These are phyloP conservation scores for Neurospora tetrasperma DNA, from an alignment of 495 filamentous ascomycete genomes.

Conservation along the genomic window DNA sequence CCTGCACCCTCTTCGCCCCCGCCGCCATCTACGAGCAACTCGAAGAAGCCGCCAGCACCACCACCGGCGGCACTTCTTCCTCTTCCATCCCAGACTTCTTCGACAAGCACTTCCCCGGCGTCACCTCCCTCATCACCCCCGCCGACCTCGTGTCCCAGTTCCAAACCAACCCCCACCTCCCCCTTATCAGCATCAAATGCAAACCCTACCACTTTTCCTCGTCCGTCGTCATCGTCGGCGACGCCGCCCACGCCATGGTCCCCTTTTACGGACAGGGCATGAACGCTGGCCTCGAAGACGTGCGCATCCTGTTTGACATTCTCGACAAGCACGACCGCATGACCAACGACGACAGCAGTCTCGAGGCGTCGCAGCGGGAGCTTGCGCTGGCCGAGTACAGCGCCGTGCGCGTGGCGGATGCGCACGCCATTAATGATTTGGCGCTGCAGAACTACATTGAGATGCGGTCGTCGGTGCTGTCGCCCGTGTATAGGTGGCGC, in stretches of 20 bases:
- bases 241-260: slow-evolving; percentile 95
- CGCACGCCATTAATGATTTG: slow-evolving; percentile 84
- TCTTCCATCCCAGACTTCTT: slow-evolving; percentile 58
- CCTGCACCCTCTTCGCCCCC: slow-evolving; percentile 86
- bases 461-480: slow-evolving; percentile 77
- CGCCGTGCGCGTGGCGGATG: slow-evolving; percentile 58
- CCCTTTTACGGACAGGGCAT: slow-evolving; percentile 90
- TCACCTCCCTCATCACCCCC: slow-evolving; percentile 68
- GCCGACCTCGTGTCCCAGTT: slow-evolving; percentile 62
- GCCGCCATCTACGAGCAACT: slow-evolving; percentile 48
- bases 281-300: slow-evolving; percentile 79
- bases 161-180: slow-evolving; percentile 70
- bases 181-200: slow-evolving; percentile 87
- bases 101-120: slow-evolving; percentile 69
- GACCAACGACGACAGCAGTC: slow-evolving; percentile 18
- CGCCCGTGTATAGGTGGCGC: slow-evolving; percentile 60
- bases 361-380: slow-evolving; percentile 28
- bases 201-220: slow-evolving; percentile 69
- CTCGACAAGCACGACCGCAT: slow-evolving; percentile 50
- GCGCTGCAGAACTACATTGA: slow-evolving; percentile 87
- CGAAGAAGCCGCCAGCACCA: slow-evolving; percentile 32
- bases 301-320: slow-evolving; percentile 65
- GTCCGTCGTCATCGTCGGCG: slow-evolving; percentile 78
- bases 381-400: slow-evolving; percentile 67
- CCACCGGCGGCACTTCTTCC: not conserved